Base-by-base conservation (phyloP, 305 asterid species). In the Andrographis paniculata region DNA sequence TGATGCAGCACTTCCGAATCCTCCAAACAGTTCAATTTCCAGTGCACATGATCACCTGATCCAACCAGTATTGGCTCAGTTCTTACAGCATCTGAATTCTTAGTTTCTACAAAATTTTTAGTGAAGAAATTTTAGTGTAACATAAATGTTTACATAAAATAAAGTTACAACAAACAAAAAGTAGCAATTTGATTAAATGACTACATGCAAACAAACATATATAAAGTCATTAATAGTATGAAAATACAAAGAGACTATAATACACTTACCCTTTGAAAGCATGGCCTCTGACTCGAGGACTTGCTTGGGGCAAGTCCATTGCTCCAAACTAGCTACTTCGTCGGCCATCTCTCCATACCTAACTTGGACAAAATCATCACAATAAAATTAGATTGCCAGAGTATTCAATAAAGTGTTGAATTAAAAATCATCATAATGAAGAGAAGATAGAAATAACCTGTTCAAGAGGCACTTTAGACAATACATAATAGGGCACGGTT, bases 221-320 rank as follows among this genome's bases (percentile, higher is more conserved):
- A n/a, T n/a, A n/a, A n/a, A n/a, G n/a, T n/a, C n/a, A n/a, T n/a
- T n/a, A n/a, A n/a, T n/a, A n/a, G 8, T n/a, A n/a, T n/a, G n/a
- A n/a, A n/a, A n/a, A n/a, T n/a, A n/a, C n/a, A n/a, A n/a, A n/a
- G n/a, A n/a, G n/a, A n/a, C n/a, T n/a, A n/a, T n/a, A n/a, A n/a
- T n/a, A n/a, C n/a, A n/a, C n/a, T n/a, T 77, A 79, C 91, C 52
- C 46, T 69, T 69, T 23, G 33, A 44, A 46, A 63, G 20, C 13
- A 62, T 35, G 53, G 56, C 76, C 42, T 61, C 42, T 23, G 79
- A 69, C 71, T 76, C 76, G 12, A 74, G 74, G 61, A 76, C 48
- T 66, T 64, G 86, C 69, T 45, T 82, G 23, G 98, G 98, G 64
- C 96, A 89, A 55, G 39, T n/a, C 98, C 98, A 89, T 20, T 74